A percentile compares a stretch with the other conserved stretches of the same genome.
Conservation (phyloP, 441 rosid genomes). For the Corymbia calophylla region DNA sequence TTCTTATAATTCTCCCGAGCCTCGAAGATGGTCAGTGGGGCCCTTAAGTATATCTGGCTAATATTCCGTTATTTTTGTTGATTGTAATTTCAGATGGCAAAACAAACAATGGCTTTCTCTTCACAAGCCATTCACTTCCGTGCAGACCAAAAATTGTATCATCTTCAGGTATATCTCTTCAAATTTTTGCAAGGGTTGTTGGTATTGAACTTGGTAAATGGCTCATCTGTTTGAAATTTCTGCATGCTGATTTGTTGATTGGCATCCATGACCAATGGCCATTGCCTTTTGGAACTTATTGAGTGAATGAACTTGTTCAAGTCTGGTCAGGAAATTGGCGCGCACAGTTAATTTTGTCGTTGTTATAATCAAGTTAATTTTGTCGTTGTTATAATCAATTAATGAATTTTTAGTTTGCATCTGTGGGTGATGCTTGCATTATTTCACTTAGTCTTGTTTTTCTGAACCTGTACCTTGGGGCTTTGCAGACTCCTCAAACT, state of each 20-base stretch:
- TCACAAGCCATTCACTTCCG: slow-evolving; percentile 72
- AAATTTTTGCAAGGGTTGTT: neutral
- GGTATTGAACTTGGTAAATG: neutral
- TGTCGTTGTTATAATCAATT: neutral
- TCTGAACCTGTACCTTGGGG: neutral
- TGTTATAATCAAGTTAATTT: neutral
- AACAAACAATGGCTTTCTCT: slow-evolving; percentile 96
- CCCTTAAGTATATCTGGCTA: neutral
- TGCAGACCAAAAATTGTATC: slow-evolving; percentile 96
- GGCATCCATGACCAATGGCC: neutral
- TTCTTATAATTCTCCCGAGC: neutral
- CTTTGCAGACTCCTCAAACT: slow-evolving; percentile 91
- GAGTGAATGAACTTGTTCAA: neutral
- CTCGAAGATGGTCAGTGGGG: neutral
- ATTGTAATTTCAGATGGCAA: slow-evolving; percentile 61
- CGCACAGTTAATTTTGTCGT: neutral
- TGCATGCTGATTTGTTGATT: neutral
- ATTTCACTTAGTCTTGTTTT: neutral
- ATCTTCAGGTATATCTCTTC: slow-evolving; percentile 62
- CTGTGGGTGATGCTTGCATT: neutral
- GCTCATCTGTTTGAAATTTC: neutral
- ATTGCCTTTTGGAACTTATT: neutral
- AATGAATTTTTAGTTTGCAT: neutral
- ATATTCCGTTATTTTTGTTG: neutral
- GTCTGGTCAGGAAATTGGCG: neutral